Percentiles rank a stretch among this genome's conserved stretches.
phyloP scores from a whole-genome alignment of 495 filamentous ascomycete genomes.

The Achaetomiella virescens region DNA sequence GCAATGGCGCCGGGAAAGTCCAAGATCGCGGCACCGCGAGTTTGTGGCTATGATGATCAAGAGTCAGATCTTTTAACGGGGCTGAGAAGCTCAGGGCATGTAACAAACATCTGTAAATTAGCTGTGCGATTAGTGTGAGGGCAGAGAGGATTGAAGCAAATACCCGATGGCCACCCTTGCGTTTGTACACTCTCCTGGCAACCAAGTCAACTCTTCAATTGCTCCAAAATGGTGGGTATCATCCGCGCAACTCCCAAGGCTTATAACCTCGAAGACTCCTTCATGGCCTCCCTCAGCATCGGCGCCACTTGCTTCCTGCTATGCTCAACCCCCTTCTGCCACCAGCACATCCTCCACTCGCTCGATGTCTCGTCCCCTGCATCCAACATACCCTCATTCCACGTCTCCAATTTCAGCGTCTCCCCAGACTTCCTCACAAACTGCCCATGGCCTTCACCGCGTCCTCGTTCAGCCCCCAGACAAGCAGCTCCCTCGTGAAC shows the following conservation, averaged over 20 bases:
- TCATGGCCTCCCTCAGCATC: constrained; percentile 62
- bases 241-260: not conserved
- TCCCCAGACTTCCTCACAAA: constrained; percentile 48
- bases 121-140: not conserved
- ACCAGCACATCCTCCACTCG: constrained; percentile 53
- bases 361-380: constrained; percentile 30
- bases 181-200: not conserved
- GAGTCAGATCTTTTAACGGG: not conserved
- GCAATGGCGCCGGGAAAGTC: not conserved
- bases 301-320: constrained; percentile 91
- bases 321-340: constrained; percentile 57
- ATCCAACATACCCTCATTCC: constrained; percentile 45
- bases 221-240: not conserved
- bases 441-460: constrained; percentile 41
- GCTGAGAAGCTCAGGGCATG: not conserved
- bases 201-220: not conserved
- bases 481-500: constrained; percentile 68
- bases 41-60: not conserved
- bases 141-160: too few species aligned
- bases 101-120: not conserved
- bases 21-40: constrained; percentile 7
- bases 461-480: constrained; percentile 51
- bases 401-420: constrained; percentile 52
- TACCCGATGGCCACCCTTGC: too few species aligned
- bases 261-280: constrained; percentile 29